Evolutionary conservation across 2,329 filamentous ascomycete genomes (phyloP).

Genomic region (Pestalotiopsis sp.): DNA sequence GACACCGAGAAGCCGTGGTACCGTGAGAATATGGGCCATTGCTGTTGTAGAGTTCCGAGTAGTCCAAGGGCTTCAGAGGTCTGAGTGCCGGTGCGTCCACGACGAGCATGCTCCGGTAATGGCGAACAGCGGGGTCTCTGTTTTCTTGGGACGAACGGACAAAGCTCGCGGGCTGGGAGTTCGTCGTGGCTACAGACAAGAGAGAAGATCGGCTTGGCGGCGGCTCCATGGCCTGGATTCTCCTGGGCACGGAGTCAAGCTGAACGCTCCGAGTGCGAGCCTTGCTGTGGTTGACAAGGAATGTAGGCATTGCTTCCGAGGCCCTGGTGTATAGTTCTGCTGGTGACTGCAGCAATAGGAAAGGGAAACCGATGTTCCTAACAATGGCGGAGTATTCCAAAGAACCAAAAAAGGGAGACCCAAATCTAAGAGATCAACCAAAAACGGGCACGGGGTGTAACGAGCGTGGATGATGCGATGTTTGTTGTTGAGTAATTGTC

Average conservation of each 20-base stretch:
- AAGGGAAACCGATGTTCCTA: conserved; percentile 34
- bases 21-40: conserved; percentile 17
- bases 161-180: conserved; percentile 37
- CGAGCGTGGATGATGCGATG: conserved; percentile 26
- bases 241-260: conserved; percentile 39
- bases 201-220: conserved; percentile 21
- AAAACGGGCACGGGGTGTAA: conserved; percentile 32
- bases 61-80: conserved; percentile 45
- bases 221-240: conserved; percentile 18
- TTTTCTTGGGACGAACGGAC: conserved; percentile 40
- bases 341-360: conserved; percentile 17
- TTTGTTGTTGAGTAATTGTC: conserved; percentile 3
- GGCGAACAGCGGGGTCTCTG: conserved; percentile 33
- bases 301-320: conserved; percentile 39
- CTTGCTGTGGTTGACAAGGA: conserved; percentile 46
- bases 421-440: conserved; percentile 52
- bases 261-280: conserved; percentile 52
- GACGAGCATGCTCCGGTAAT: conserved; percentile 57
- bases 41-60: conserved; percentile 48
- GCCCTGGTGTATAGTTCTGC: conserved; percentile 20
- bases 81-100: conserved; percentile 51
- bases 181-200: conserved; percentile 27
- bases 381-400: conserved; percentile 37
- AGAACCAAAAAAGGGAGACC: conserved; percentile 37
- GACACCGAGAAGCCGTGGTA: conserved; percentile 22